A percentile compares a stretch with the other conserved stretches of the same genome.
These are phyloP conservation scores for Ophiocytium majus DNA, from an alignment of 352 stramenopile species.

Conservation along the genomic window DNA sequence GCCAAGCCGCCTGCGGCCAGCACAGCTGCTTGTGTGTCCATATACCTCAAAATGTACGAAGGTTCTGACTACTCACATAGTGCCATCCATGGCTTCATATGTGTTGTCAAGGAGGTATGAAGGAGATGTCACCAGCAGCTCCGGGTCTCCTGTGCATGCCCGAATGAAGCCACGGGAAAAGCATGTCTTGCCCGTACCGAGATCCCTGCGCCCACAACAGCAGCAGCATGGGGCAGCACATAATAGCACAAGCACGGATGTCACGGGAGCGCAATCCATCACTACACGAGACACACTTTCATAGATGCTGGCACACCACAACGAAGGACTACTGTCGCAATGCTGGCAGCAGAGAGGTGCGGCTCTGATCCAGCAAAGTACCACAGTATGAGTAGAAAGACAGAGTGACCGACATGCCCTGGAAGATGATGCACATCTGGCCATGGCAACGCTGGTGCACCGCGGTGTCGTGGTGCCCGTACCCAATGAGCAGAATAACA, in stretches of 20 bases:
- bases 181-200: conserved; percentile 58
- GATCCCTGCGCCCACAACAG: conserved; percentile 37
- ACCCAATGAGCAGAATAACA: conserved; percentile 22
- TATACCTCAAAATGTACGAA: not conserved
- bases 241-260: too few relatives aligned
- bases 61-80: not conserved
- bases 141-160: conserved; percentile 32
- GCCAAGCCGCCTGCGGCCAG: not conserved
- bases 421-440: too few relatives aligned
- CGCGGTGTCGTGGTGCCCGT: too few relatives aligned
- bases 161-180: conserved; percentile 56
- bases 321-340: too few relatives aligned
- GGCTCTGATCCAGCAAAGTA: too few relatives aligned
- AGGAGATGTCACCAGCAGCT: conserved; percentile 53
- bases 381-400: too few relatives aligned
- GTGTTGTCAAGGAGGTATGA: conserved; percentile 59
- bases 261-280: too few relatives aligned
- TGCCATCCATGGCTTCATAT: conserved; percentile 38
- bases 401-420: too few relatives aligned
- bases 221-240: not conserved
- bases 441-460: too few relatives aligned
- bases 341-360: too few relatives aligned
- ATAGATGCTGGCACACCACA: too few relatives aligned
- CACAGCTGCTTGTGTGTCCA: not conserved
- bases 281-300: too few relatives aligned